Conservation (phyloP, 768 basidiomycete genomes). For the Podaxis sp. region DNA sequence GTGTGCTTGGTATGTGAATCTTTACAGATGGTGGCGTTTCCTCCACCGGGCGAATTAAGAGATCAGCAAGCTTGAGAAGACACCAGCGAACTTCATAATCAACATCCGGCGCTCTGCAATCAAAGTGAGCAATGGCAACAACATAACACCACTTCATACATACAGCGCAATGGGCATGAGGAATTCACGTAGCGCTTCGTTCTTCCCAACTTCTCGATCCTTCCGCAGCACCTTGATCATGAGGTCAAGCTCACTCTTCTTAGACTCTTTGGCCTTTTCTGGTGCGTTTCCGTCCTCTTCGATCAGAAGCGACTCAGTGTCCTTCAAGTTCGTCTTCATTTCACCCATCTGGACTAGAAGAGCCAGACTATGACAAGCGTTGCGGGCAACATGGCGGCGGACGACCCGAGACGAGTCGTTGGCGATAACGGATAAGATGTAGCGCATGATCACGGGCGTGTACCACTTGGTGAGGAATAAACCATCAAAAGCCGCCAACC, state of each 20-base stretch:
- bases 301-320: slow-evolving; percentile 74
- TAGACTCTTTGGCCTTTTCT: slow-evolving; percentile 70
- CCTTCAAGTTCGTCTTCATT: slow-evolving; percentile 74
- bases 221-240: slow-evolving; percentile 88
- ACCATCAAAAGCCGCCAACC: slow-evolving; percentile 92
- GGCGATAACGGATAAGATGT: slow-evolving; percentile 83
- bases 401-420: slow-evolving; percentile 82
- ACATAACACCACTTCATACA: slow-evolving; percentile 26
- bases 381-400: slow-evolving; percentile 84
- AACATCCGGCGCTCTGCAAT: slow-evolving; percentile 61
- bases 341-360: slow-evolving; percentile 88
- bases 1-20: slow-evolving; percentile 76
- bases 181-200: slow-evolving; percentile 75
- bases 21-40: slow-evolving; percentile 87
- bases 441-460: slow-evolving; percentile 78
- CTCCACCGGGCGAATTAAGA: slow-evolving; percentile 78
- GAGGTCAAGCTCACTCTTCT: slow-evolving; percentile 79
- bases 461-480: slow-evolving; percentile 90
- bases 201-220: slow-evolving; percentile 81
- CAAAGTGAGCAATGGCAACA: slow-evolving; percentile 11
- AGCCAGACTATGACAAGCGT: slow-evolving; percentile 83
- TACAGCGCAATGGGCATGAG: slow-evolving; percentile 84
- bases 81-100: slow-evolving; percentile 93
- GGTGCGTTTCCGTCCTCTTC: slow-evolving; percentile 81
- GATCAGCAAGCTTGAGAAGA: slow-evolving; percentile 87